Evolutionary conservation across 345 rosid species (phyloP).

Genomic region (Populus ilicifolia): DNA sequence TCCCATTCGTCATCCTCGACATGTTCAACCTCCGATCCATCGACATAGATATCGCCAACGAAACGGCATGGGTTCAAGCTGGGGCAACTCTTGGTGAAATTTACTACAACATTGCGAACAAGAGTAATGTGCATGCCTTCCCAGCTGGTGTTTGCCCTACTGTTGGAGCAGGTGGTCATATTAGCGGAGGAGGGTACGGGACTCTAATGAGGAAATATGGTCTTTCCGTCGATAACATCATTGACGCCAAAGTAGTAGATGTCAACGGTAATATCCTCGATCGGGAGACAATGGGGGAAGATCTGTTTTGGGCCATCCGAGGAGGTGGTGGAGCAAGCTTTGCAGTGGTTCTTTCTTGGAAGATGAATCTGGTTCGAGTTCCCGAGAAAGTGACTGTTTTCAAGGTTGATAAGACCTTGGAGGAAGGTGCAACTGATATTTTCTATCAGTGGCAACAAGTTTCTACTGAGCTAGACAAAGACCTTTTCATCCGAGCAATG

Average conservation of each 20-base stretch:
- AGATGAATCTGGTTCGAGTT: conserved; percentile 1
- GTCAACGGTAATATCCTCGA: conserved; percentile 6
- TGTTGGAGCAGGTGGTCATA: conserved; percentile 3
- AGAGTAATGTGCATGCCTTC: conserved; percentile 2
- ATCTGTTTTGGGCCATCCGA: conserved; percentile 12
- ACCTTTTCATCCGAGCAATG: conserved; percentile 12
- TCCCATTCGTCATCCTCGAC: conserved; percentile 8
- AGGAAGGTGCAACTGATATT: conserved; percentile 5
- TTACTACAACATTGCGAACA: conserved; percentile 2
- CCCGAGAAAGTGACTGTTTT: background rate
- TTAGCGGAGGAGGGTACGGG: conserved; percentile 14
- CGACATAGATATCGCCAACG: background rate
- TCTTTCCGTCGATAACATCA: background rate
- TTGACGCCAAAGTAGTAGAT: conserved; percentile 1
- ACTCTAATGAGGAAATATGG: conserved; percentile 6
- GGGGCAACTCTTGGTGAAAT: conserved; percentile 10
- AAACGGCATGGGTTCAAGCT: conserved; percentile 10
- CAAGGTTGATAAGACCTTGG: background rate
- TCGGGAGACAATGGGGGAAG: background rate
- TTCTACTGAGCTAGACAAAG: background rate
- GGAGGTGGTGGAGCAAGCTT: conserved; percentile 12
- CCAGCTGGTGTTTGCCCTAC: conserved; percentile 7
- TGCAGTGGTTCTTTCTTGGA: conserved; percentile 5
- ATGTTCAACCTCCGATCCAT: conserved; percentile 2
- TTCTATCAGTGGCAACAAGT: conserved; percentile 15